Base-by-base conservation (phyloP, 495 filamentous ascomycete genomes). In the Penicillium taxi region DNA sequence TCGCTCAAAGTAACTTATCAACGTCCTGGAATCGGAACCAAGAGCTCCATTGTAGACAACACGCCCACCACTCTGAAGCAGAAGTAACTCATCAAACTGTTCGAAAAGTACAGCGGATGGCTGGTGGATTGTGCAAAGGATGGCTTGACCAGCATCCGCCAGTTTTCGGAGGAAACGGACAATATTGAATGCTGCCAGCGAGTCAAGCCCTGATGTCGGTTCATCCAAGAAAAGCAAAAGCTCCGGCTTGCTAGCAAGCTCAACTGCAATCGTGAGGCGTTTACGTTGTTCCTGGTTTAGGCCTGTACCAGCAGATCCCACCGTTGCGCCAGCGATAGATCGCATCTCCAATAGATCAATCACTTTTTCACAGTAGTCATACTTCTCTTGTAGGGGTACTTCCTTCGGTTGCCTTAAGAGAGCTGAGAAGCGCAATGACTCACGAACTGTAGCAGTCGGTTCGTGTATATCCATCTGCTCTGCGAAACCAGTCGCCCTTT, bases 51-150 rank as follows among this genome's bases (percentile, higher is more conserved):
- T 80, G 46, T 88, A 93, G 26, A 82, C 80, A 0, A 75, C 72
- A 17, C 73, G 72, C 5, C 86, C 86, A 1, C 84, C 84, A 1
- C 60, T 71, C 48, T 81, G 74, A 1, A 93, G 69, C 2, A 85
- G 56, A 0, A 90, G 56, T 4, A 93, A 58, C 4, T 75, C 72
- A 47, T 89, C 84, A 44, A 89, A 90, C 34, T 83, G 60, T 44
- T 83, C 74, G 35, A 89, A 86, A 2, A 89, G 60, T 3, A 81
- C 70, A 12, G 80, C 74, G 0, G 76, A 81, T 3, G 84, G 85
- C 45, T 91, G 85, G 49, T 88, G 82, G n/a, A 90, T 87, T 0
- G 84, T 90, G 48, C 80, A 82, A 1, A 80, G 55, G 20, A 89
- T 78, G 2, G 81, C 79, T 46, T 88, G 82, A 6, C 84, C 80